Evolutionary conservation across 352 stramenopile species (phyloP).

Genomic region (Phytophthora hybrid): DNA sequence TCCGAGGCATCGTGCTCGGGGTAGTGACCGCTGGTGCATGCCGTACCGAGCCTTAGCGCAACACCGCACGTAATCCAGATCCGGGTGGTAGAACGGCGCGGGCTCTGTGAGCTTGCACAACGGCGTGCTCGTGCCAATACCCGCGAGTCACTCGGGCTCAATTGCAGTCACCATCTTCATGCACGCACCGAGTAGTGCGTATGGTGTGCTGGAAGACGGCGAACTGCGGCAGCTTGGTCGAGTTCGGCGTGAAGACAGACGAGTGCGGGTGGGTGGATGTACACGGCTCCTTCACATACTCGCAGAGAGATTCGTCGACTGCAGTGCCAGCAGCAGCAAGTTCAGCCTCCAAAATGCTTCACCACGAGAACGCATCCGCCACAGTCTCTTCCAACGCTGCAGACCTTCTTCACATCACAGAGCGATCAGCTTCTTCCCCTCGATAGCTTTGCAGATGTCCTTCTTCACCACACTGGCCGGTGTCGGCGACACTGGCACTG

Average conservation of each 20-base stretch:
- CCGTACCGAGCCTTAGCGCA: constrained; percentile 82
- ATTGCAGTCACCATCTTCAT: constrained; percentile 98
- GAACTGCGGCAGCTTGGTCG: constrained; percentile 69
- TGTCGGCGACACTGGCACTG: too few species aligned
- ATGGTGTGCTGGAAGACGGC: constrained; percentile 85
- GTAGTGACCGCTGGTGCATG: constrained; percentile 71
- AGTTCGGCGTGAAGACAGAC: constrained; percentile 78
- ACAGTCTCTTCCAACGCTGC: constrained; percentile 90
- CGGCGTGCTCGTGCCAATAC: constrained; percentile 77
- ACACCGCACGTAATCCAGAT: constrained; percentile 75
- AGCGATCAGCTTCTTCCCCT: constrained; percentile 80
- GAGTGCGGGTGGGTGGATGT: constrained; percentile 90
- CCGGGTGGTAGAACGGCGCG: constrained; percentile 63
- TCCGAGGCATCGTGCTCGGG: constrained; percentile 42
- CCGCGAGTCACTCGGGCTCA: constrained; percentile 96
- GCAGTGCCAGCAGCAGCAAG: constrained; percentile 84
- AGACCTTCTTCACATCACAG: constrained; percentile 82
- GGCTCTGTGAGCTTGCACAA: constrained; percentile 75
- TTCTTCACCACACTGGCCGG: too few species aligned
- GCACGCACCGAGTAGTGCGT: constrained; percentile 84
- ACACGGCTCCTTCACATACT: constrained; percentile 88
- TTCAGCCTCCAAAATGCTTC: constrained; percentile 87
- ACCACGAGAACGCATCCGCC: constrained; percentile 93
- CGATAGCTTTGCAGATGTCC: constrained; percentile 78
- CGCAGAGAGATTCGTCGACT: constrained; percentile 91